Conservation (phyloP, 2,329 filamentous ascomycete genomes). For the Lachnellula willkommii region DNA sequence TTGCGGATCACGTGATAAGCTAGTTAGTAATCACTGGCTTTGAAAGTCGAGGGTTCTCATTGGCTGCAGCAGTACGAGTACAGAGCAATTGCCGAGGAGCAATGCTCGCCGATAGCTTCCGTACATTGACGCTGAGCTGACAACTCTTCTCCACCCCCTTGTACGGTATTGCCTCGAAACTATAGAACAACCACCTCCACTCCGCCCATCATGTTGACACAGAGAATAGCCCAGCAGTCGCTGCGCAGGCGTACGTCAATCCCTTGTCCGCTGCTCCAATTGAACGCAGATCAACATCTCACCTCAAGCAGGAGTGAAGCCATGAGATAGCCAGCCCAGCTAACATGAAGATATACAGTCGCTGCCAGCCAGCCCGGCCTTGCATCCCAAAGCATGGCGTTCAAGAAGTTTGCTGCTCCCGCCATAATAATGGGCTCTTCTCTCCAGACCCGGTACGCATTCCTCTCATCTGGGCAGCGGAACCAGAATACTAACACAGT, state of each 20-base stretch:
- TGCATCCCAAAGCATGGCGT: constrained; percentile 32
- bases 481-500: constrained; percentile 9
- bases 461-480: not conserved
- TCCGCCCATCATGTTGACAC: constrained; percentile 37
- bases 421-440: constrained; percentile 35
- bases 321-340: not conserved
- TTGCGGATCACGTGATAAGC: constrained; percentile 11
- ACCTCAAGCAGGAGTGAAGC: too few species aligned
- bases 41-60: constrained; percentile 14
- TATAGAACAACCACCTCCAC: not conserved
- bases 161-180: not conserved
- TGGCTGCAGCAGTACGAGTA: constrained; percentile 7
- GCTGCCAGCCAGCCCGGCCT: constrained; percentile 40
- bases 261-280: not conserved
- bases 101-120: constrained; percentile 17
- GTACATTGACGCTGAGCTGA: constrained; percentile 21
- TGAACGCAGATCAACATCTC: too few species aligned
- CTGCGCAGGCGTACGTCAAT: constrained; percentile 36
- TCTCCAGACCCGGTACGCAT: constrained; percentile 43
- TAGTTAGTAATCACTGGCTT: constrained; percentile 5
- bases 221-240: constrained; percentile 39
- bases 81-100: constrained; percentile 17
- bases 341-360: constrained; percentile 27
- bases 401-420: constrained; percentile 37
- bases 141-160: constrained; percentile 9